Evolutionary conservation across 2,329 filamentous ascomycete genomes (phyloP), one percentile per base, ranked within the genome.

Genomic region (Aspergillus persii): DNA sequence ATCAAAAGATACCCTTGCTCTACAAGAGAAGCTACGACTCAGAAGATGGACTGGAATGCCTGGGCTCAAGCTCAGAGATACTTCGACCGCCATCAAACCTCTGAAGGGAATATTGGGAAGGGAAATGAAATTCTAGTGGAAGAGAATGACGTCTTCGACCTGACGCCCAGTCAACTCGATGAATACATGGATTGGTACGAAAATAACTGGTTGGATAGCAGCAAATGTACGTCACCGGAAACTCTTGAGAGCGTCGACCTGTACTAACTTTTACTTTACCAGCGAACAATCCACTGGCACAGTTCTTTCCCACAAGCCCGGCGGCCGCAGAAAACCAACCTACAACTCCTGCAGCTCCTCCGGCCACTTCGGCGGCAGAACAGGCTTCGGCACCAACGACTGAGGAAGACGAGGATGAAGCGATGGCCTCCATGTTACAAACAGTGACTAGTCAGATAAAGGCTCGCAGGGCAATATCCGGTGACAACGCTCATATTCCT

Each of bases 141-240:
- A 5, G 87, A 90, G 57, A 76, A 78, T 3, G 84, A 91, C 65
- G 82, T 91, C 8, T 81, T 87, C 46, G 72, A 77, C 1, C 87
- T 93, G 84, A 80, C 77, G 2, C 76, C 80, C 4, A 76, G 81
- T 26, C 82, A 89, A 62, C 77, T 94, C 41, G 89, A 93, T 67
- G 84, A 89, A 60, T 94, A 92, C 68, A 81, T 96, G 74, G 85
- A 91, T 73, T 95, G 89, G 87, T 93, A 90, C 70, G 86, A 90
- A 69, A 81, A 82, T 58, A 88, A 82, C 49, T 90, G 86, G 80
- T 64, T 79, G 39, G 73, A 77, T 54, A 69, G 54, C 36, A 71
- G 66, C 56, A 67, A 61, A 66, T 60, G 73, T 74, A 56, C 15
- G 65, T 41, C 29, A 23, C 12, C 7, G 3, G 5, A 11, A 30